These are phyloP conservation scores for Suillus discolor DNA, from an alignment of 768 basidiomycete genomes.

Conservation along the genomic window DNA sequence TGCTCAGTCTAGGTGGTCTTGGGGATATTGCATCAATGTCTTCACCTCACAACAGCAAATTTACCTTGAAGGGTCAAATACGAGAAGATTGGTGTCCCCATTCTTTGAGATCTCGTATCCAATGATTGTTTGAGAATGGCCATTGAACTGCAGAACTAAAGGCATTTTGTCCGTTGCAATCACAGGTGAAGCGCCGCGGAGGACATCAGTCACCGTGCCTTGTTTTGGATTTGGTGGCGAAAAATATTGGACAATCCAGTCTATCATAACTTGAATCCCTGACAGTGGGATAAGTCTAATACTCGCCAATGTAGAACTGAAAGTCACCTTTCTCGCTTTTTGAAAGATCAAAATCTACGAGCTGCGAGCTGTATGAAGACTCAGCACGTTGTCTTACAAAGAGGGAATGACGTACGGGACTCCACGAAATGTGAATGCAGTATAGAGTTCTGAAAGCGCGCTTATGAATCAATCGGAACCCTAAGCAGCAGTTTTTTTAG, in stretches of 20 bases:
- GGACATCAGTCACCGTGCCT: slow-evolving; percentile 51
- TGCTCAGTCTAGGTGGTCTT: neutral
- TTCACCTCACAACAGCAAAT: slow-evolving; percentile 13
- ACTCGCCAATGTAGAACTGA: neutral
- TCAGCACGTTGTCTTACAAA: slow-evolving; percentile 2
- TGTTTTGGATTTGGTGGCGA: slow-evolving; percentile 31
- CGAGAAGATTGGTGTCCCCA: slow-evolving; percentile 63
- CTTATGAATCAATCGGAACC: slow-evolving; percentile 7
- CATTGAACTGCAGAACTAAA: slow-evolving; percentile 77
- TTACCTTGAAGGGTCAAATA: slow-evolving; percentile 78
- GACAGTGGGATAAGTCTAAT: slow-evolving; percentile 7
- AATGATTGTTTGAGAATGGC: slow-evolving; percentile 87
- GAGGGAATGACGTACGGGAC: slow-evolving; percentile 66
- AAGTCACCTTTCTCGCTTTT: slow-evolving; percentile 45
- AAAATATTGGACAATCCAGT: slow-evolving; percentile 84
- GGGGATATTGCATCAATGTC: neutral
- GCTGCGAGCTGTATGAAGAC: slow-evolving; percentile 45
- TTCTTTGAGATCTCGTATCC: slow-evolving; percentile 74
- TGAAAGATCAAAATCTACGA: slow-evolving; percentile 66
- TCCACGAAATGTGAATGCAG: slow-evolving; percentile 75
- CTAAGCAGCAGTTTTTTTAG: neutral
- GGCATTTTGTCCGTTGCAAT: slow-evolving; percentile 69
- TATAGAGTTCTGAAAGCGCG: slow-evolving; percentile 62
- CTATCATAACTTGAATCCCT: slow-evolving; percentile 53
- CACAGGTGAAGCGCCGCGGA: slow-evolving; percentile 55